Base-by-base conservation (phyloP, 768 basidiomycete species). In the Calvatia gigantea region DNA sequence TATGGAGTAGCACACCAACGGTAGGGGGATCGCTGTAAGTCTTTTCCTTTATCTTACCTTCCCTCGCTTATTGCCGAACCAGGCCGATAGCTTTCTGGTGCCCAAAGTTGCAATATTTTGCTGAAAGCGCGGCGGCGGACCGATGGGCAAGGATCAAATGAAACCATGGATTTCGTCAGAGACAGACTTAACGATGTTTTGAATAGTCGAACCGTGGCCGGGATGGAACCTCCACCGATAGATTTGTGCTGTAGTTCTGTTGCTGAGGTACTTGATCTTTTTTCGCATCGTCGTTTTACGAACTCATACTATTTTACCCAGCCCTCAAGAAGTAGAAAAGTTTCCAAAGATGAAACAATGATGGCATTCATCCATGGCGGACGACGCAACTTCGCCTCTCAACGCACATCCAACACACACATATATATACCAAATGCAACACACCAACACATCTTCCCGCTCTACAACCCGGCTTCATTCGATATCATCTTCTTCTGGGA, bases 401-500 rank as follows among this genome's bases (percentile, higher is more conserved):
- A 55, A 32, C 51, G 46, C 38, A 60, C 63, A 33, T 60, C 62
- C 12, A 72, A 68, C 35, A 66, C 70, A 46, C 75, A 86, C 66
- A 77, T 81, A 0, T 76, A 87, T 51, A 84, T 96, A 31, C 79
- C 89, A 0, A 45, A 69, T 8, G 43, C 66, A 2, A 75, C 77
- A 0, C 74, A 83, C 62, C 73, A 79, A 0, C 66, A 67, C 29
- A 80, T 94, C 44, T 98, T 97, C 68, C 91, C 94, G 2, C 77
- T 97, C 3, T 85, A 88, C 69, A 80, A 88, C 60, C 90, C 93
- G 0, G 67, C 78, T 19, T 75, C 85, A 5, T 72, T 94, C 39
- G 90, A 94, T 65, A 62, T 94, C 42, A 60, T 90, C 54, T 60
- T 96, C 41, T 86, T 83, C 67, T 98, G 92, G 91, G 78, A 82